Evolutionary conservation across 331 rosid genomes (phyloP), one percentile per base, ranked within the genome.

Genomic region (Phaseolus coccineus): DNA sequence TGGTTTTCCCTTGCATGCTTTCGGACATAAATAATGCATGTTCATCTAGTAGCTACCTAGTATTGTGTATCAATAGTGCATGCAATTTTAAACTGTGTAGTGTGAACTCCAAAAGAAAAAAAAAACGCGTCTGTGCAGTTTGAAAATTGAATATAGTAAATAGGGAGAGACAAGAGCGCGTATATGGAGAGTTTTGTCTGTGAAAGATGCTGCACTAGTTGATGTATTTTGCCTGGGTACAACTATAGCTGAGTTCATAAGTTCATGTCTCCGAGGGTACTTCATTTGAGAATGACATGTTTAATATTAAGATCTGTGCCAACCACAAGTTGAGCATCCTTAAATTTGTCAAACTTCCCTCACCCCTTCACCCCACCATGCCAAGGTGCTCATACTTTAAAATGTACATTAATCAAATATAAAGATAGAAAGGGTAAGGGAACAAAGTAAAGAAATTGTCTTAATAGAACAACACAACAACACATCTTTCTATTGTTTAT

Each of bases 11-110:
- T 84, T 85, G 77, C 84, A 78, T 47, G 14, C n/a, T 56, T 78
- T 73, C 2, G 73, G 81, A 53, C 81, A 62, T 24, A 73, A 76
- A 78, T 75, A 33, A 65, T 68, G 84, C 81, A 27, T 77, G 15
- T 44, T 81, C 77, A 35, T 69, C 53, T 24, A 40, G 12, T 42
- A 67, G 72, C 35, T 42, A 67, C 72, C 55, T 67, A 67, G 53
- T 22, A 24, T 67, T 11, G 53, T 67, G 72, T 22, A 33, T 42
- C 72, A 22, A 42, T 25, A 67, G 35, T 22, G 55, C 72, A 67
- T 67, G 72, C 72, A 67, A 67, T 42, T 24, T 42, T 6, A 24
- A 67, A 42, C 35, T 52, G 71, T 66, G 71, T 22, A 47, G 19
- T 8, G 16, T 16, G 15, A 4, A n/a, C 25, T 30, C 19, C 19